These are phyloP conservation scores for Penicillium sp. DNA, from an alignment of 2,329 filamentous ascomycete genomes.

Conservation along the genomic window DNA sequence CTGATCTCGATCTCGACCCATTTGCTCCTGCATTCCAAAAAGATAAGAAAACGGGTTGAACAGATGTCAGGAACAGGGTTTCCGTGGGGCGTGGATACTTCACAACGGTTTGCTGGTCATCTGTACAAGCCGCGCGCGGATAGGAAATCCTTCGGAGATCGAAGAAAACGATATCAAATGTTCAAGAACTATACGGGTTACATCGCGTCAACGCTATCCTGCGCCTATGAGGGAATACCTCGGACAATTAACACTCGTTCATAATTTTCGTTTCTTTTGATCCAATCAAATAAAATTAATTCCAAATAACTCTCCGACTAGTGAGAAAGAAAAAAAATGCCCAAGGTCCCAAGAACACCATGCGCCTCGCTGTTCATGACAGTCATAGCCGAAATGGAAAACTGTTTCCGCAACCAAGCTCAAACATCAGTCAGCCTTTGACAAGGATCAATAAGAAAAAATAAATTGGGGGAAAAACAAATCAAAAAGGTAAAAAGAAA, in stretches of 20 bases:
- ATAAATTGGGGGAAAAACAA: not conserved
- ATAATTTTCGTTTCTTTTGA: not conserved
- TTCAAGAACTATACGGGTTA: not conserved
- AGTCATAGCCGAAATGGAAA: constrained; percentile 5
- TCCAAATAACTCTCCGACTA: not conserved
- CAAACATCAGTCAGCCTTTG: not conserved
- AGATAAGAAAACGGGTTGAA: not conserved
- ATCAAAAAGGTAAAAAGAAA: not conserved
- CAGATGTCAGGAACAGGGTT: not conserved
- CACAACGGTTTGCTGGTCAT: not conserved
- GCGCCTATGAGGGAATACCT: not conserved
- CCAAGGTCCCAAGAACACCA: not conserved
- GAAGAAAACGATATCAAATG: not conserved
- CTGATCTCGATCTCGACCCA: not conserved
- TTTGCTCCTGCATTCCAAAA: not conserved
- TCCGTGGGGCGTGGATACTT: not conserved
- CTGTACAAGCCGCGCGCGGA: not conserved
- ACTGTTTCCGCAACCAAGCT: not conserved
- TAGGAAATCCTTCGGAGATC: not conserved
- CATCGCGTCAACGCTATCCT: not conserved
- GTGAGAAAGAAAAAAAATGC: not conserved
- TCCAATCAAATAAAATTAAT: not conserved
- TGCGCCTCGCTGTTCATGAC: constrained; percentile 11
- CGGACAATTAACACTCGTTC: not conserved
- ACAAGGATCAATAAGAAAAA: not conserved